These are phyloP conservation scores for Leptographium wingfieldii DNA, from an alignment of 2,329 filamentous ascomycete genomes.

Conservation along the genomic window DNA sequence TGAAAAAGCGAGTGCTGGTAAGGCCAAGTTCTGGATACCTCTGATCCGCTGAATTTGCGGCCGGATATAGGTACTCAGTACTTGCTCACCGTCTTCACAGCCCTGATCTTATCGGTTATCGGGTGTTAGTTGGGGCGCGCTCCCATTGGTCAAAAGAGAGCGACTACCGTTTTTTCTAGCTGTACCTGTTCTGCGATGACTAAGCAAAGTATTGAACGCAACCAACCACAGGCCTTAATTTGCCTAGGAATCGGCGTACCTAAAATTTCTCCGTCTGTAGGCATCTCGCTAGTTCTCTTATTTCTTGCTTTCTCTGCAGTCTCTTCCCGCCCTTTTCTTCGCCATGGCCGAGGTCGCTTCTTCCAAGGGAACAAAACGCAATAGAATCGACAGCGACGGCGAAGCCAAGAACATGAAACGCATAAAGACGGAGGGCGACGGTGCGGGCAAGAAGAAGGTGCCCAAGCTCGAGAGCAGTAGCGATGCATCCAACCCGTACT, in stretches of 20 bases:
- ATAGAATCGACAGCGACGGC: neutral
- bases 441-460: neutral
- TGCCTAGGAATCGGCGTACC: no score
- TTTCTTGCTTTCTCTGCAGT: neutral
- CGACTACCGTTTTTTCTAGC: no score
- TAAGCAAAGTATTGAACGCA: no score
- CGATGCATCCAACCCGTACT: conserved; percentile 58
- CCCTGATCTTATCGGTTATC: conserved; percentile 7
- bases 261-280: no score
- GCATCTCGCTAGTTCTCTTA: conserved; percentile 1
- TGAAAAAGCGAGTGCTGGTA: neutral
- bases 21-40: neutral
- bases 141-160: conserved; percentile 3
- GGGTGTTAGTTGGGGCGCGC: neutral
- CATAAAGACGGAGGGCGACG: conserved; percentile 14
- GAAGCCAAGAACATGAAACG: conserved; percentile 16
- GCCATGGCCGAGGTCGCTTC: conserved; percentile 2
- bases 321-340: neutral
- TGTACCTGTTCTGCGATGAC: no score
- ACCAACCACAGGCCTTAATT: no score
- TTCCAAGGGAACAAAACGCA: neutral
- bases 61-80: neutral
- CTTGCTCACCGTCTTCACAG: neutral
- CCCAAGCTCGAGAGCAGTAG: conserved; percentile 5
- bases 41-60: neutral